Conservation (phyloP, 192 early-diverging fungal species). For the Coemansia sp. region DNA sequence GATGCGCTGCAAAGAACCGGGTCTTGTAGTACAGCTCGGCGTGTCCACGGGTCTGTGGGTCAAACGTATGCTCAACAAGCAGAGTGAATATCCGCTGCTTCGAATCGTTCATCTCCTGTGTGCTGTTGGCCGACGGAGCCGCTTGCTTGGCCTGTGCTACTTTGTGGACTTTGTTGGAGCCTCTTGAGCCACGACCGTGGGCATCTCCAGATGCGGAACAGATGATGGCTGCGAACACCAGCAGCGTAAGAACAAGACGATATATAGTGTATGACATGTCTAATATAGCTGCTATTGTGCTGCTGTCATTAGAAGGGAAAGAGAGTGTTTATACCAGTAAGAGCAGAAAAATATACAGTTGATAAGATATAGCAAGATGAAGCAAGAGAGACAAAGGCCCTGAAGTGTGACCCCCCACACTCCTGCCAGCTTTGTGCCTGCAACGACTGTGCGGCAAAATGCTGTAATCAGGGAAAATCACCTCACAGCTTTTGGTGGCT, state of each 20-base stretch:
- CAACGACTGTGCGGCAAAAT: too few relatives aligned
- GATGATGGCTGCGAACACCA: not conserved
- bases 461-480: too few relatives aligned
- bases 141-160: not conserved
- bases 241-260: conserved; percentile 6
- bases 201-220: not conserved
- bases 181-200: not conserved
- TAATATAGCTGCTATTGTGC: not conserved
- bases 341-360: not conserved
- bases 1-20: conserved; percentile 42
- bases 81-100: conserved; percentile 17
- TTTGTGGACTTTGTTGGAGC: not conserved
- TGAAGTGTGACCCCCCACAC: too few relatives aligned
- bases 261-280: not conserved
- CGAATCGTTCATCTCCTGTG: not conserved
- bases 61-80: conserved; percentile 38
- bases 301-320: not conserved
- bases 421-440: too few relatives aligned
- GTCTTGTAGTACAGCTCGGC: conserved; percentile 36
- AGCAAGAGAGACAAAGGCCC: not conserved
- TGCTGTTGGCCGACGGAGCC: not conserved
- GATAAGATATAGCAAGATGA: not conserved
- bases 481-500: too few relatives aligned
- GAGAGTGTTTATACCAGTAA: not conserved
- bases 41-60: conserved; percentile 25